phyloP scores from a whole-genome alignment of 1,284 basidiomycete genomes.

The Papiliotrema flavescens region DNA sequence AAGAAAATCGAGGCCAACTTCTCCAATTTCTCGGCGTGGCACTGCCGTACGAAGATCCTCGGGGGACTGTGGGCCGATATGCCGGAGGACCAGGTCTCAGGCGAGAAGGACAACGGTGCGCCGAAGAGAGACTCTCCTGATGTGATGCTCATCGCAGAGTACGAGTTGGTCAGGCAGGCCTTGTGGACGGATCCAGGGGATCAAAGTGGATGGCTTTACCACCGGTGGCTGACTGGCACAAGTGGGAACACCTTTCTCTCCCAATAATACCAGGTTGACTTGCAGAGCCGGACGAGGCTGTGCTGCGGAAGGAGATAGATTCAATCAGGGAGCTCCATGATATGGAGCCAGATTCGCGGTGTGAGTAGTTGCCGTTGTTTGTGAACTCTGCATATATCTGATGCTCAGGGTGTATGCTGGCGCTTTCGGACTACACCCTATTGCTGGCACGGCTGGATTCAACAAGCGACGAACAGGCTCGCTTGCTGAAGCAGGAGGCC shows the following conservation, averaged over 20 bases:
- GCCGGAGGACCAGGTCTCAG: constrained; percentile 54
- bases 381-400: background rate
- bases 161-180: constrained; percentile 86
- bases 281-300: constrained; percentile 56
- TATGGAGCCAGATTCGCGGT: constrained; percentile 90
- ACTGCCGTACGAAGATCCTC: constrained; percentile 85
- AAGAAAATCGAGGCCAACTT: constrained; percentile 92
- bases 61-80: constrained; percentile 62
- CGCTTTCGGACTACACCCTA: constrained; percentile 70
- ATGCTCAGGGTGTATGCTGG: constrained; percentile 81
- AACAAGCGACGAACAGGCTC: constrained; percentile 10
- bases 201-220: constrained; percentile 97
- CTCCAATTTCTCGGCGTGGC: constrained; percentile 99
- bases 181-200: constrained; percentile 96
- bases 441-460: constrained; percentile 20
- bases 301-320: constrained; percentile 72
- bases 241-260: constrained; percentile 51
- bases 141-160: constrained; percentile 57
- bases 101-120: constrained; percentile 65
- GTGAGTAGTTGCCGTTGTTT: constrained; percentile 53
- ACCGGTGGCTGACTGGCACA: constrained; percentile 85
- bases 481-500: constrained; percentile 23
- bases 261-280: background rate
- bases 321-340: constrained; percentile 82
- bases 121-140: background rate